Evolutionary conservation across 2,329 filamentous ascomycete species (phyloP), one percentile per base, ranked within the genome.

Genomic region (Gyromitra esculenta): DNA sequence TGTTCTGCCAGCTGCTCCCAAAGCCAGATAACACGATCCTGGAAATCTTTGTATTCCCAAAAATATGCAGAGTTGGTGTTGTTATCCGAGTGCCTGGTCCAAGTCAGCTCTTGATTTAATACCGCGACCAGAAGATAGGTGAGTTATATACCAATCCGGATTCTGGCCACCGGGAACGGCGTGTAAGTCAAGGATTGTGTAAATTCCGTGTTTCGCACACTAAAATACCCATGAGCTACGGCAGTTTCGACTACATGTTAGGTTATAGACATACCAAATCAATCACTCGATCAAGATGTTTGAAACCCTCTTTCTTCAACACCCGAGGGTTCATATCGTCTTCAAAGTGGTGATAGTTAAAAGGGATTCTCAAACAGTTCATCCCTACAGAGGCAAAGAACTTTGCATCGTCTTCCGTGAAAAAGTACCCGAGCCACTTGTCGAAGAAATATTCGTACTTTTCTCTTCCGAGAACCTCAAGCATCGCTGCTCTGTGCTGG

Each of bases 391-490:
- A 86, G 0, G 87, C 85, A 77, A 89, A 88, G 82, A 88, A 89
- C 31, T 86, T 85, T 15, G 88, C 88, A 76, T 90, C 88, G 0
- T 84, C 84, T 11, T 88, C 87, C 5, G 85, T 87, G 81, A 89
- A 90, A 84, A 89, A 89, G 79, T 89, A 86, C 65, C 88, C 84
- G 0, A 88, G 81, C 79, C 79, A 81, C 75, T 85, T 85, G 78
- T 89, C 87, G 77, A 90, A 89, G 82, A 90, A 89, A 83, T 86
- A 89, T 4, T 88, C 84, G 63, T 87, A 86, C 79, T 88, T 89
- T 62, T 89, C 85, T 60, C 85, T 79, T 0, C 88, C 88, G 0
- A 90, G 83, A 0, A 87, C 86, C 69, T 85, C 84, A 0, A 85
- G 82, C 83, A 90, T 85, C 0, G 87, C 85, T 1, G 84, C 85